Evolutionary conservation across 2,329 filamentous ascomycete genomes (phyloP), one percentile per base, ranked within the genome.

Genomic region (Akanthomyces uredinophilus): DNA sequence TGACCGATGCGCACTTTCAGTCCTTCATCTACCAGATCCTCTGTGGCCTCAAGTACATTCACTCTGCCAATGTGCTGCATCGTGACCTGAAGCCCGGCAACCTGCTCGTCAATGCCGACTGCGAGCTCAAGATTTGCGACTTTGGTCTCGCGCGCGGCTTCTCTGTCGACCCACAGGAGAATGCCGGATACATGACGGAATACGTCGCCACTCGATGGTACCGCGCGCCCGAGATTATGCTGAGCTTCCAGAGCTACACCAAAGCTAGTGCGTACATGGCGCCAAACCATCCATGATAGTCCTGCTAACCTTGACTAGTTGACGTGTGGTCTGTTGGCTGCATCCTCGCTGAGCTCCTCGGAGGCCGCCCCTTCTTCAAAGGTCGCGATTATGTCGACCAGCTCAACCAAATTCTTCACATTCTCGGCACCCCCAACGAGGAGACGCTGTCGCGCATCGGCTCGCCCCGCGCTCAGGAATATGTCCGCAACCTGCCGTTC

Each of bases 21-120:
- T 98, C 95, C 58, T 99, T 99, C 80, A 97, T 99, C 79, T 99
- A 99, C 82, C 95, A 99, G 83, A 99, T 99, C 68, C 89, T 99
- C 6, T 98, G 95, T 75, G 95, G 95, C 66, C 83, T 99, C 69
- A 99, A 99, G 82, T 99, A 98, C 78, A 98, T 99, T 68, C 95
- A 99, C 81, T 98, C 94, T 24, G 95, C 95, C 69, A 98, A 98
- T 71, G 95, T 99, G 58, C 83, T 99, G 67, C 95, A 99, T 76
- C 90, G 95, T 74, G 95, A 99, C 75, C 78, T 99, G 73, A 99
- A 99, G 80, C 95, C 95, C 41, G 95, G 95, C 63, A 99, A 99
- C 75, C 78, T 99, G 71, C 86, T 99, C 49, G 95, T 99, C 74
- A 99, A 99, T 73, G 95, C 95, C 78, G 95, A 99, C 78, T 99